A percentile compares a stretch with the other conserved stretches of the same genome.
phyloP scores from a whole-genome alignment of 441 rosid species.

The Raphanus hybrid region DNA sequence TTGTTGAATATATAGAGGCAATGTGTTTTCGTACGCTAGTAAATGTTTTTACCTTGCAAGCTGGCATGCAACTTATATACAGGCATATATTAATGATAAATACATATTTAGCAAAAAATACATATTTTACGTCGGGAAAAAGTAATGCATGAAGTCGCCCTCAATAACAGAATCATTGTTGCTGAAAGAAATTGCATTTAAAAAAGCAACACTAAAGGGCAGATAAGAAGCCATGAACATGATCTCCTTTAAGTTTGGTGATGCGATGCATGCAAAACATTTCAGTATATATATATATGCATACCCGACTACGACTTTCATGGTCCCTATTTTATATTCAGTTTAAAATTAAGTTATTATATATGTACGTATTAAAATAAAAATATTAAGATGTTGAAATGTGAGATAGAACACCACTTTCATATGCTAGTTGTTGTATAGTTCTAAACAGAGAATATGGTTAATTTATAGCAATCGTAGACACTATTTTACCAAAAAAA shows the following conservation, averaged over 20 bases:
- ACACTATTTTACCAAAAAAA: too few relatives aligned
- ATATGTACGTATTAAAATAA: constrained; percentile 36
- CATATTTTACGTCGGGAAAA: constrained; percentile 75
- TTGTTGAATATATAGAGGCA: not conserved
- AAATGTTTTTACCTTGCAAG: constrained; percentile 3
- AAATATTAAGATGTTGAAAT: constrained; percentile 23
- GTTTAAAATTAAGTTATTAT: constrained; percentile 5
- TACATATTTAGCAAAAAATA: constrained; percentile 45
- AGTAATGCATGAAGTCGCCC: constrained; percentile 90
- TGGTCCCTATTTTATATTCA: constrained; percentile 33
- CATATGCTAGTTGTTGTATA: not conserved
- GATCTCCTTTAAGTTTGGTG: constrained; percentile 42
- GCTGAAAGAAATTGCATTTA: constrained; percentile 49
- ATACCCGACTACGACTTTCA: constrained; percentile 38
- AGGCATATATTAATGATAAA: constrained; percentile 1
- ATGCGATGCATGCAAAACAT: constrained; percentile 63
- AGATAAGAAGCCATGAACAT: constrained; percentile 48
- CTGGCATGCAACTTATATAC: constrained; percentile 9
- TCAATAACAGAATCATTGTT: constrained; percentile 81
- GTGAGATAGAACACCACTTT: constrained; percentile 36
- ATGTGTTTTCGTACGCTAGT: not conserved
- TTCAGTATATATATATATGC: constrained; percentile 30
- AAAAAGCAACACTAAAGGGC: constrained; percentile 47
- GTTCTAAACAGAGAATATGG: constrained; percentile 1
- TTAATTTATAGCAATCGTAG: constrained; percentile 2